phyloP scores from a whole-genome alignment of 2,329 filamentous ascomycete species.

The Exophiala sp. region DNA sequence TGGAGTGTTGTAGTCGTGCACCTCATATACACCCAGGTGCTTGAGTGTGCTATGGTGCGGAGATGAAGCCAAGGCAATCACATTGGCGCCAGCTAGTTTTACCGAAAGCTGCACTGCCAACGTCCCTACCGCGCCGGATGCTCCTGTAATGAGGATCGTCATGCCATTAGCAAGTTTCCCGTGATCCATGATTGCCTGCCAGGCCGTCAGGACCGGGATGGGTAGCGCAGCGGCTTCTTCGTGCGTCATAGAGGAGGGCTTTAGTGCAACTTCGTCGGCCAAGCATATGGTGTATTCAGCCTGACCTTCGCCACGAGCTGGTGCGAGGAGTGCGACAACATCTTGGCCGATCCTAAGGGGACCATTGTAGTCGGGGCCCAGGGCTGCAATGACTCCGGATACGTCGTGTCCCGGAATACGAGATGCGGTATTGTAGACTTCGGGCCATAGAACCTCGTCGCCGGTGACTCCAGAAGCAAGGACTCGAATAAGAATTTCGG shows the following conservation, averaged over 20 bases:
- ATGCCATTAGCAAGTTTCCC: conserved; percentile 19
- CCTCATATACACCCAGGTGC: conserved; percentile 37
- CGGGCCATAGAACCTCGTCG: conserved; percentile 31
- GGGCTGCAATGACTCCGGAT: conserved; percentile 15
- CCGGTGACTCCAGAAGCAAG: conserved; percentile 29
- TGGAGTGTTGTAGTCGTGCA: conserved; percentile 35
- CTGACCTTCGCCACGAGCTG: conserved; percentile 28
- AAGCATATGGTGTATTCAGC: conserved; percentile 30
- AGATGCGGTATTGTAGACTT: conserved; percentile 29
- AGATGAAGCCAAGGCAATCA: conserved; percentile 9
- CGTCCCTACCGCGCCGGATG: conserved; percentile 38
- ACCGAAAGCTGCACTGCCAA: conserved; percentile 39
- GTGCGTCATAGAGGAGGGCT: conserved; percentile 26
- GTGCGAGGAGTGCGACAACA: conserved; percentile 32
- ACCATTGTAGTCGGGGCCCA: conserved; percentile 6
- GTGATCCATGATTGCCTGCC: conserved; percentile 33
- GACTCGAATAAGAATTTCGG: conserved; percentile 27
- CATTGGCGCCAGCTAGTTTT: conserved; percentile 34
- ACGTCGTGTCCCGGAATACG: conserved; percentile 21
- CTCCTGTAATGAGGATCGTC: conserved; percentile 37
- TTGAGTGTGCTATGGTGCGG: conserved; percentile 35
- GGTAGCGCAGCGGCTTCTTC: conserved; percentile 31
- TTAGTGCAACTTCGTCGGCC: conserved; percentile 26
- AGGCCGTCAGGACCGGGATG: conserved; percentile 33
- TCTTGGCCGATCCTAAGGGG: conserved; percentile 29